Evolutionary conservation across 331 rosid genomes (phyloP).

Genomic region (Malus hybrid): DNA sequence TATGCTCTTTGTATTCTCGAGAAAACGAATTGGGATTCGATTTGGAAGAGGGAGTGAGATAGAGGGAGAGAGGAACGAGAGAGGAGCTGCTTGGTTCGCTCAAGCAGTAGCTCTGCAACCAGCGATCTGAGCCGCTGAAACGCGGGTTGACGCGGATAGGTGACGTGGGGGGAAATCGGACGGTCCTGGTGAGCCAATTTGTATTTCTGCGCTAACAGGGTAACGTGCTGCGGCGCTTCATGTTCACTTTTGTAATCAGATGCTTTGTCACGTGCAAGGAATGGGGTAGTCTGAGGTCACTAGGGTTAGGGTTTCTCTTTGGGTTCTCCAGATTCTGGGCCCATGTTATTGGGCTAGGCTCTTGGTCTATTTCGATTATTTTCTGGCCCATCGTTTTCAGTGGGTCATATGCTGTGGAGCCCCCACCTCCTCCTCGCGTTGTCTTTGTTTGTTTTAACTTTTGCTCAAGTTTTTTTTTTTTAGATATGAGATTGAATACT

Average conservation of each 20-base stretch:
- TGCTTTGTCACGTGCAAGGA: conserved; percentile 45
- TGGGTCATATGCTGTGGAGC: not conserved
- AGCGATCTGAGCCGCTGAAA: conserved; percentile 55
- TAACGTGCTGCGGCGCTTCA: conserved; percentile 53
- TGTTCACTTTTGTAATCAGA: conserved; percentile 22
- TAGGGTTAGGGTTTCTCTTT: conserved; percentile 32
- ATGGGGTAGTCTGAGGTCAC: too few relatives aligned
- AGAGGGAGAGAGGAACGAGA: not conserved
- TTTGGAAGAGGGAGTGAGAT: conserved; percentile 1
- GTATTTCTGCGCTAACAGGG: conserved; percentile 16
- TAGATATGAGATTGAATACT: too few relatives aligned
- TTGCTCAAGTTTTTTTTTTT: too few relatives aligned
- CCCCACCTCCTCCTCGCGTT: not conserved
- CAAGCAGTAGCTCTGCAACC: conserved; percentile 62
- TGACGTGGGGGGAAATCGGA: conserved; percentile 55
- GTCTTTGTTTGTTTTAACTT: not conserved
- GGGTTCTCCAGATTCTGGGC: not conserved
- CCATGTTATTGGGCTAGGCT: not conserved
- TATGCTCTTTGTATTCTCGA: not conserved
- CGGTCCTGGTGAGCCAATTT: conserved; percentile 27
- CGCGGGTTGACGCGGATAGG: conserved; percentile 34
- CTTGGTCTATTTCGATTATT: not conserved
- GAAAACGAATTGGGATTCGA: conserved; percentile 21
- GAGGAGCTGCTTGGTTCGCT: conserved; percentile 54
- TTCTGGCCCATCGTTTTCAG: not conserved